Conservation (phyloP, 2,329 filamentous ascomycete species). For the Neofusicoccum umdonicola region DNA sequence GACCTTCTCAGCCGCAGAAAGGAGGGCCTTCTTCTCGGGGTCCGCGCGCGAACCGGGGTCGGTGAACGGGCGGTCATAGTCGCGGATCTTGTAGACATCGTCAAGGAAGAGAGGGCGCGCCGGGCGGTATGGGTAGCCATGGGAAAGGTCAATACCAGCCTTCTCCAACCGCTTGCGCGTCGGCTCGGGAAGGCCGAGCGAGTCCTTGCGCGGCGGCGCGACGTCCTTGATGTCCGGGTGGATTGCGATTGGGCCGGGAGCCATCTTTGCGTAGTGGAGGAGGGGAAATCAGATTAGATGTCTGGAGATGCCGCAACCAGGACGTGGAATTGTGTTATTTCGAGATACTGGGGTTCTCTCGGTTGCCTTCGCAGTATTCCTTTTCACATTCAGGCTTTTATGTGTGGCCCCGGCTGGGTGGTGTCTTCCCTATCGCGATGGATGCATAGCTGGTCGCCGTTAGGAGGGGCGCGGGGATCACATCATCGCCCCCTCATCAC, state of each 20-base stretch:
- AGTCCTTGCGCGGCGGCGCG: constrained; percentile 62
- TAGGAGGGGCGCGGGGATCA: constrained; percentile 11
- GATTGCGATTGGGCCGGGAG: constrained; percentile 56
- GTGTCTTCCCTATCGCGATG: background rate
- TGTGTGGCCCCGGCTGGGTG: background rate
- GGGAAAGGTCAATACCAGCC: constrained; percentile 66
- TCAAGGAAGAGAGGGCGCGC: constrained; percentile 66
- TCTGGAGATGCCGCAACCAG: constrained; percentile 1
- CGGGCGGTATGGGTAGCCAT: constrained; percentile 70
- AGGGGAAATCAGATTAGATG: background rate
- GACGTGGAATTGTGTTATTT: background rate
- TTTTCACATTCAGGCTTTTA: background rate
- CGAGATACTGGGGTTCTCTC: background rate
- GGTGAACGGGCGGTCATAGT: constrained; percentile 53
- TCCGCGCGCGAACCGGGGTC: constrained; percentile 66
- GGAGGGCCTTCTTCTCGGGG: constrained; percentile 59
- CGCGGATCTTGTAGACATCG: constrained; percentile 65
- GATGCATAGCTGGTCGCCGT: background rate
- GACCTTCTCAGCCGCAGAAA: constrained; percentile 62
- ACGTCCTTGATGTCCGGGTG: constrained; percentile 60
- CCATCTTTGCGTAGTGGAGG: constrained; percentile 40
- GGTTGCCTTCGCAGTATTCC: background rate
- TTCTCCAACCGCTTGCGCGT: constrained; percentile 62
- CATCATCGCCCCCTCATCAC: constrained; percentile 17
- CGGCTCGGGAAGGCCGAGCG: constrained; percentile 58